Conservation (phyloP, 2,329 filamentous ascomycete genomes). For the Coniochaeta prunicola region DNA sequence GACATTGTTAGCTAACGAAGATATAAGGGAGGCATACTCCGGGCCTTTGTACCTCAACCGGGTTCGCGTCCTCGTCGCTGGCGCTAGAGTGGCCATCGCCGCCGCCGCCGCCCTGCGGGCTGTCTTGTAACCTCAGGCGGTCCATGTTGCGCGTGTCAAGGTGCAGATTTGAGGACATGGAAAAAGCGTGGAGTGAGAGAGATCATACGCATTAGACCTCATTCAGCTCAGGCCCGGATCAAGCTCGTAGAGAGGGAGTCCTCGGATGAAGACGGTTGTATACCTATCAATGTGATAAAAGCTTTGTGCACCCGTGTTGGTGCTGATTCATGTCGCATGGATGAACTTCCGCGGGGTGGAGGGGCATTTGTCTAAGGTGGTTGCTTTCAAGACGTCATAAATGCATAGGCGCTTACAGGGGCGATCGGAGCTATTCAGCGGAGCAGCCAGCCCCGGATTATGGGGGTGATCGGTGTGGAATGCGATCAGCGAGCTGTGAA, state of each 20-base stretch:
- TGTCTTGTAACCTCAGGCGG: neutral
- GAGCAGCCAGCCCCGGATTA: neutral
- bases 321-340: neutral
- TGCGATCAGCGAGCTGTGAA: too few relatives aligned
- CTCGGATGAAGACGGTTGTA: too few relatives aligned
- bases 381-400: neutral
- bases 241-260: neutral
- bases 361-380: neutral
- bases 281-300: neutral
- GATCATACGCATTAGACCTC: neutral
- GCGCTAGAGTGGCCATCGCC: conserved; percentile 31
- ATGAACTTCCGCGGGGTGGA: neutral
- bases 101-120: conserved; percentile 14
- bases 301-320: neutral
- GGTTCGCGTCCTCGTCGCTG: conserved; percentile 43
- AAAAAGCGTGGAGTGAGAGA: neutral
- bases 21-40: neutral
- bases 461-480: neutral
- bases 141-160: neutral
- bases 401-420: neutral
- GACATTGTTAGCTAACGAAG: neutral
- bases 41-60: conserved; percentile 39
- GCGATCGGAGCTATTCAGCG: neutral
- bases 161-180: neutral
- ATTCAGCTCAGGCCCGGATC: neutral